Base-by-base conservation (phyloP, 2,329 filamentous ascomycete genomes). In the Talaromyces sp. region DNA sequence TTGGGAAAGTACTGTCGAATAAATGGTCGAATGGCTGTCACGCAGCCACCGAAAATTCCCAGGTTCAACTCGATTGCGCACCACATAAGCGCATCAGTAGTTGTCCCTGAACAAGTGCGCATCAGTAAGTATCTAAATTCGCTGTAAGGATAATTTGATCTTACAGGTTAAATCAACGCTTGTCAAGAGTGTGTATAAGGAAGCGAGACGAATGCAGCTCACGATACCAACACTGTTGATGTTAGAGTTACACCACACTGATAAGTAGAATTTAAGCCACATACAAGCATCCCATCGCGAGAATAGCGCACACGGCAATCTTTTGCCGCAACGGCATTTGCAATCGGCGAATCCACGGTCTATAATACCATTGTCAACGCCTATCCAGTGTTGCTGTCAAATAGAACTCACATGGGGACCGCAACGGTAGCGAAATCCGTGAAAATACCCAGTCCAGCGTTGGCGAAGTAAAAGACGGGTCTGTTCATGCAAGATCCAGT, bases 311-410 rank as follows among this genome's bases (percentile, higher is more conserved):
- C 9, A 70, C 55, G 3, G 62, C 66, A 46, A 70, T 57, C 48
- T 70, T 70, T 45, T 70, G 65, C 17, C 62, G 54, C 13, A 54
- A 2, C 1, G 66, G 65, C 62, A 70, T 67, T 47, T 71, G 65
- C 39, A 71, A 55, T 43, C 55, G 57, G 20, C 62, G 61, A 8
- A 71, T 45, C 55, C 67, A 63, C 2, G 68, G 67, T 43, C 61
- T 67, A n/a, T 6, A 36, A 41, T 16, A 36, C 32, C 19, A 8
- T 37, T 19, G 30, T 60, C 36, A 59, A 48, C 19, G 13, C 9
- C 40, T 6, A 3, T 24, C 3, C 13, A 20, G 20, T 4, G 11
- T n/a, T 13, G 16, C 13, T 6, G 16, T 9, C 32, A 20, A 39
- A 6, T 17, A 41, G 2, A 36, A 63, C 62, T 16, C 54, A 68